Percentiles rank a stretch among this genome's conserved stretches.
phyloP scores from a whole-genome alignment of 495 filamentous ascomycete species.

The Talaromyces liani region DNA sequence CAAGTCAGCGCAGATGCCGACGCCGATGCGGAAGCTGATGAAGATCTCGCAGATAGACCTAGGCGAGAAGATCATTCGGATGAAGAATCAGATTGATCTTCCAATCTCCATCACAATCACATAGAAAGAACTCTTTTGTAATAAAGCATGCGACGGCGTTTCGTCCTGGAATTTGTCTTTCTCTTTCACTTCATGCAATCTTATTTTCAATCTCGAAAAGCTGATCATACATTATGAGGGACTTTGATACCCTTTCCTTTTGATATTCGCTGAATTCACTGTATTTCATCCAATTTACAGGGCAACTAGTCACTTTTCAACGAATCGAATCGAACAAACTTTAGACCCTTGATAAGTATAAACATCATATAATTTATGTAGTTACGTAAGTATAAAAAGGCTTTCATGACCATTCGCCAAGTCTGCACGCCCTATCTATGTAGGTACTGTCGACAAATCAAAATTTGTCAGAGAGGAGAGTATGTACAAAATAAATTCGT shows the following conservation, averaged over 20 bases:
- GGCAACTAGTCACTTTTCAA: neutral
- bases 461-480: neutral
- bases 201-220: neutral
- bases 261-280: neutral
- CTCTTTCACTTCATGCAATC: neutral
- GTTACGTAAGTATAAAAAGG: no score
- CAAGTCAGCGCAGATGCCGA: neutral
- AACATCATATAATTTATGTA: no score
- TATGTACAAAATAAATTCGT: neutral
- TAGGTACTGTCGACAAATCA: neutral
- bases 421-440: neutral
- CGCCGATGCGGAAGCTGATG: neutral
- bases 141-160: neutral
- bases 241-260: neutral
- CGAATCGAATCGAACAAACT: neutral
- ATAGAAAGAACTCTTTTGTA: neutral
- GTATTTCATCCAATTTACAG: neutral
- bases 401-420: no score
- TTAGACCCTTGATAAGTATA: no score
- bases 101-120: neutral
- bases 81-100: constrained; percentile 3
- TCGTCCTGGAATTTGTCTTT: neutral
- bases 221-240: neutral
- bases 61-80: neutral
- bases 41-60: neutral